phyloP scores from a whole-genome alignment of 2,329 filamentous ascomycete genomes.

The Colletotrichum sp. region DNA sequence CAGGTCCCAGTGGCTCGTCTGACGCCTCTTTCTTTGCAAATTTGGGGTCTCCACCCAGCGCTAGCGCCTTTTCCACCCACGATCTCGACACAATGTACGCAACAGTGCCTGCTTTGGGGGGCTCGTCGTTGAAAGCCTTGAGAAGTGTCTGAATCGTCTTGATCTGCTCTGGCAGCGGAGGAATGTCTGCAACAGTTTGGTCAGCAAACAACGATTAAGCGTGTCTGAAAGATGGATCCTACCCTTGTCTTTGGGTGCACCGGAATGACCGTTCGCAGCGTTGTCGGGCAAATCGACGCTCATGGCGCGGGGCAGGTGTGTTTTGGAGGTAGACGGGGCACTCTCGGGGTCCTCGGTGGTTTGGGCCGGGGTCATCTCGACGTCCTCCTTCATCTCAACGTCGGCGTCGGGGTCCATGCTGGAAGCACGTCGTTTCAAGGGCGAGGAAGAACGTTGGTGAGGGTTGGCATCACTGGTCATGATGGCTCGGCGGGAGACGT shows the following conservation, averaged over 20 bases:
- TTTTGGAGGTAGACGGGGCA: background rate
- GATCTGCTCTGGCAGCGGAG: slow-evolving; percentile 66
- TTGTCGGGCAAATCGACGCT: slow-evolving; percentile 42
- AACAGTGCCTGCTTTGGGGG: slow-evolving; percentile 72
- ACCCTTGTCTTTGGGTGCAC: background rate
- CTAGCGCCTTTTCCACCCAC: slow-evolving; percentile 79
- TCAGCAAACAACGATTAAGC: background rate
- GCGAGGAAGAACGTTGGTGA: slow-evolving; percentile 67
- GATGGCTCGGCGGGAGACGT: slow-evolving; percentile 56
- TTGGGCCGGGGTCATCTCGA: slow-evolving; percentile 11
- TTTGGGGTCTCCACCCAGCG: slow-evolving; percentile 65
- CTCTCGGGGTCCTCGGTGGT: slow-evolving; percentile 1
- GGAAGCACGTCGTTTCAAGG: slow-evolving; percentile 67
- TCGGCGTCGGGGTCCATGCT: slow-evolving; percentile 61
- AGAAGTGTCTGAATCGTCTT: slow-evolving; percentile 70
- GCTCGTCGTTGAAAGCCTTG: slow-evolving; percentile 53
- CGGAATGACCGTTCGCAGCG: background rate
- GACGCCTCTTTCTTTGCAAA: slow-evolving; percentile 62
- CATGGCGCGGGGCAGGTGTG: slow-evolving; percentile 41
- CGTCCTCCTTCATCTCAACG: slow-evolving; percentile 30
- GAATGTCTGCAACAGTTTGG: slow-evolving; percentile 26
- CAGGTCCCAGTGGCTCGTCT: slow-evolving; percentile 71
- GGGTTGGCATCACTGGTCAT: slow-evolving; percentile 65
- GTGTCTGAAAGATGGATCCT: background rate
- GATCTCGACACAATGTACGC: slow-evolving; percentile 79